Percentiles rank a stretch among this genome's conserved stretches.
phyloP scores from a whole-genome alignment of 345 rosid genomes.

The Mallotus nudiflorus region DNA sequence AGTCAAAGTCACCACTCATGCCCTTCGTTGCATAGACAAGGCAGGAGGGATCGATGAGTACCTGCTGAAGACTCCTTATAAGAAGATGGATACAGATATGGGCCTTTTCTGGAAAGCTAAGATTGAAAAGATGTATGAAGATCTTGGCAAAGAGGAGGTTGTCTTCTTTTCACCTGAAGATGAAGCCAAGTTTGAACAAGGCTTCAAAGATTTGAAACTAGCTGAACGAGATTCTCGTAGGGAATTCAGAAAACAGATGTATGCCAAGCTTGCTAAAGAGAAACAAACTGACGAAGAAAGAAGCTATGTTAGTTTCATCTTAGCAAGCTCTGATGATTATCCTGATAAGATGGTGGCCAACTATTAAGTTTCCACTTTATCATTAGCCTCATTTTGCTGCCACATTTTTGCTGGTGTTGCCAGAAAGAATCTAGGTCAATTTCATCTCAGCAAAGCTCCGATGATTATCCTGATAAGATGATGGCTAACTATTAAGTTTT shows the following conservation, averaged over 20 bases:
- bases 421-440: slow-evolving; percentile 12
- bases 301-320: slow-evolving; percentile 8
- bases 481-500: slow-evolving; percentile 16
- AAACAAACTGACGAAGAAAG: slow-evolving; percentile 20
- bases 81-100: slow-evolving; percentile 91
- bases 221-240: slow-evolving; percentile 62
- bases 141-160: slow-evolving; percentile 73
- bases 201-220: slow-evolving; percentile 69
- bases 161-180: slow-evolving; percentile 74
- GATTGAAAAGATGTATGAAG: slow-evolving; percentile 83
- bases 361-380: not conserved
- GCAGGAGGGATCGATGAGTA: slow-evolving; percentile 99
- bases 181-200: slow-evolving; percentile 74
- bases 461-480: slow-evolving; percentile 15
- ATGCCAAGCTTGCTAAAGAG: slow-evolving; percentile 30
- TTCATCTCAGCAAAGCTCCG: slow-evolving; percentile 9
- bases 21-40: slow-evolving; percentile 96
- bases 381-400: not conserved
- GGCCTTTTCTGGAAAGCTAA: slow-evolving; percentile 91
- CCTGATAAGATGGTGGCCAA: slow-evolving; percentile 20
- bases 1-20: slow-evolving; percentile 88
- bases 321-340: slow-evolving; percentile 14
- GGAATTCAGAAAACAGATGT: slow-evolving; percentile 60
- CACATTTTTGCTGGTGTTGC: too few species aligned
- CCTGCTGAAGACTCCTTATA: slow-evolving; percentile 87